Evolutionary conservation across 768 basidiomycete species (phyloP).

Genomic region (Mrakia blollopis): DNA sequence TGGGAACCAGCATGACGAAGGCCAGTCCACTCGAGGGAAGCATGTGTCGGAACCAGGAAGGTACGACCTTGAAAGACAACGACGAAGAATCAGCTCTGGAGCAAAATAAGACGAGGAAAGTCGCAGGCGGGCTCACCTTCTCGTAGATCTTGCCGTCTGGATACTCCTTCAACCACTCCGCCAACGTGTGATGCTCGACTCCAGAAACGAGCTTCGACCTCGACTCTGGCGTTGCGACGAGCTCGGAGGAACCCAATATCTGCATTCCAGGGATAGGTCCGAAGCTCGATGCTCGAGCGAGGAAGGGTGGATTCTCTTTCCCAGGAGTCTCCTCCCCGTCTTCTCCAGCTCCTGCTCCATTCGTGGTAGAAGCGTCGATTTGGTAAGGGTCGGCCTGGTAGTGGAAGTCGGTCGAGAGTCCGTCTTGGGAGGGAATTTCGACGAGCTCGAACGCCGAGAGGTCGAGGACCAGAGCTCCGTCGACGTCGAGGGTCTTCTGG

Average conservation of each 20-base stretch:
- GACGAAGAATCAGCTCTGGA: background rate
- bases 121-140: conserved; percentile 14
- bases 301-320: conserved; percentile 31
- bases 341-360: background rate
- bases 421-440: conserved; percentile 54
- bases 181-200: conserved; percentile 69
- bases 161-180: conserved; percentile 68
- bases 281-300: conserved; percentile 25
- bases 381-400: conserved; percentile 46
- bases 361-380: background rate
- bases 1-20: conserved; percentile 70
- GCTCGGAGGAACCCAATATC: conserved; percentile 41
- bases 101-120: background rate
- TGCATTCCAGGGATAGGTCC: conserved; percentile 40
- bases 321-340: conserved; percentile 20
- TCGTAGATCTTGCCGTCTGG: conserved; percentile 86
- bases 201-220: conserved; percentile 53
- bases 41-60: conserved; percentile 73
- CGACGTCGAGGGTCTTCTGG: conserved; percentile 81
- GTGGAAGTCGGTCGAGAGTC: conserved; percentile 50
- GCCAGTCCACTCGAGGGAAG: conserved; percentile 52
- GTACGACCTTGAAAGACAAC: conserved; percentile 58
- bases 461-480: conserved; percentile 87
- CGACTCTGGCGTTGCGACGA: background rate
- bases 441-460: conserved; percentile 83